Percentiles rank a stretch among this genome's conserved stretches.
Conservation (phyloP, 2,329 filamentous ascomycete genomes). For the Colletotrichum sp. region DNA sequence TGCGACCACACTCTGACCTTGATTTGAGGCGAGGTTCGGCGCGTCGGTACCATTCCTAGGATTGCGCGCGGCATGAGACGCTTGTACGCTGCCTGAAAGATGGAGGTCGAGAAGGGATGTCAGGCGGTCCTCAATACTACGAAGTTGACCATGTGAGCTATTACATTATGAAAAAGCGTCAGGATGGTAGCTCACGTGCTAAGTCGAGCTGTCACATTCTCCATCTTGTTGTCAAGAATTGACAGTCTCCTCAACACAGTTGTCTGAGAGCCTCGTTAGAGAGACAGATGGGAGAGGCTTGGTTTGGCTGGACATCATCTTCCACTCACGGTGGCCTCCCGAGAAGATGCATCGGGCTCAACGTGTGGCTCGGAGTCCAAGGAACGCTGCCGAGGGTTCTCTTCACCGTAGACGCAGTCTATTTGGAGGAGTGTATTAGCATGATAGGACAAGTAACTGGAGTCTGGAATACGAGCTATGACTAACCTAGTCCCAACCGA, state of each 20-base stretch:
- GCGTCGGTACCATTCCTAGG: not conserved
- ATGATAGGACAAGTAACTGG: not conserved
- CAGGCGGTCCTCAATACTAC: not conserved
- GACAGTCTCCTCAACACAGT: not conserved
- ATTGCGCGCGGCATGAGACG: not conserved
- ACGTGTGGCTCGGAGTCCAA: not conserved
- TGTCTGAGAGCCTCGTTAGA: not conserved
- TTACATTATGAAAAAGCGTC: rapidly evolving
- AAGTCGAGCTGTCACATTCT: not conserved
- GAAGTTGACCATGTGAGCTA: not conserved
- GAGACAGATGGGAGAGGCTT: not conserved
- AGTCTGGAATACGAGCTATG: not conserved
- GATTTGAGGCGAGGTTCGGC: not conserved
- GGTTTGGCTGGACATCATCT: not conserved
- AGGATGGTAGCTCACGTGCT: not conserved
- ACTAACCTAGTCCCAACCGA: not conserved
- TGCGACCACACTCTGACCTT: not conserved
- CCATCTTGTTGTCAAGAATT: not conserved
- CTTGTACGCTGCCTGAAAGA: not conserved
- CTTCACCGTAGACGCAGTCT: not conserved
- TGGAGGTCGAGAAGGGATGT: not conserved
- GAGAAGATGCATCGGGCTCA: not conserved
- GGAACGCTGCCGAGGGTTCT: not conserved
- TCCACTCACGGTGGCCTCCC: not conserved
- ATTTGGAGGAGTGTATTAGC: not conserved